These are phyloP conservation scores for Protoeuglena noctilucae DNA, from an alignment of 139 green algal genomes.

Conservation along the genomic window DNA sequence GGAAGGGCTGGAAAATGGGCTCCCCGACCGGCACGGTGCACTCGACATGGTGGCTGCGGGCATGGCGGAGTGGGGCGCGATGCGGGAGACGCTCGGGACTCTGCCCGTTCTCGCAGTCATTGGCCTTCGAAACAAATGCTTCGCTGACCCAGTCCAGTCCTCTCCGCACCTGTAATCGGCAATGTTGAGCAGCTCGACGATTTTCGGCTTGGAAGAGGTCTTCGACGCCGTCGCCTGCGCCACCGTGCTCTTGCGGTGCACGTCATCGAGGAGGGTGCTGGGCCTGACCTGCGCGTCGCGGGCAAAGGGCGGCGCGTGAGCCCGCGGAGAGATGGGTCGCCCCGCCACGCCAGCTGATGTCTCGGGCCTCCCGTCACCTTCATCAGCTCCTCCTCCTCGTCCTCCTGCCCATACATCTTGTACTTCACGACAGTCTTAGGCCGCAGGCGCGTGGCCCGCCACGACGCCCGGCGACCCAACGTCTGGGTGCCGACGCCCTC, in stretches of 20 bases:
- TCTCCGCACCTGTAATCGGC: conserved; percentile 24
- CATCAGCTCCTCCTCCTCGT: conserved; percentile 5
- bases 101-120: neutral
- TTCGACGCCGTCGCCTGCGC: conserved; percentile 18
- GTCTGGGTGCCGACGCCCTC: no score
- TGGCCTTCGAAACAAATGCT: neutral
- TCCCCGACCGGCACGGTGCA: conserved; percentile 40
- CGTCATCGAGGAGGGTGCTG: neutral
- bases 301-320: neutral
- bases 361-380: neutral
- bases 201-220: conserved; percentile 30
- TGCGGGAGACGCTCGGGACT: neutral
- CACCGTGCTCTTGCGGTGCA: neutral
- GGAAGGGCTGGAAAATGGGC: conserved; percentile 64
- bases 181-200: conserved; percentile 51
- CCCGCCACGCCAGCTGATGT: conserved; percentile 3
- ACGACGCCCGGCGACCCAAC: no score
- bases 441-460: no score
- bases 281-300: conserved; percentile 5
- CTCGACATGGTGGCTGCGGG: conserved; percentile 6
- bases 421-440: no score
- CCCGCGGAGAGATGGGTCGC: conserved; percentile 5
- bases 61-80: neutral
- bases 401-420: no score
- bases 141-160: neutral